phyloP scores from a whole-genome alignment of 1,139 yeast genomes.

The Oligophagozyma castellii region DNA sequence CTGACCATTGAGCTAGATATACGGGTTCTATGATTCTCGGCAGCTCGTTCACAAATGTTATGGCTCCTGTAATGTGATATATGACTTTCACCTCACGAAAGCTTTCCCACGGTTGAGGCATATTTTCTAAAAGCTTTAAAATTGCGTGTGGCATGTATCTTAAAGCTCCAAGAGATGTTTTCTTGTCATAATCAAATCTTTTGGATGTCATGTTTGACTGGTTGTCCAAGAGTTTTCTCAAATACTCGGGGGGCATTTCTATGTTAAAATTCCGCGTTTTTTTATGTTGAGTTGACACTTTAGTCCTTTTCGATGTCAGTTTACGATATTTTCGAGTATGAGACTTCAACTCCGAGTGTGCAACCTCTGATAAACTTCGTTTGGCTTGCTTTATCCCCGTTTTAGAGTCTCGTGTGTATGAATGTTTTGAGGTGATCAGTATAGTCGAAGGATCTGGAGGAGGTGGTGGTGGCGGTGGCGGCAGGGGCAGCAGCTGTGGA shows the following conservation, averaged over 20 bases:
- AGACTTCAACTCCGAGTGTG: too few species aligned
- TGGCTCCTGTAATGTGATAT: slow-evolving; percentile 87
- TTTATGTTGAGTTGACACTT: slow-evolving; percentile 27
- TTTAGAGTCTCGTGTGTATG: too few species aligned
- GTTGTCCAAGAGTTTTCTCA: slow-evolving; percentile 69
- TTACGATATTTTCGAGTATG: slow-evolving; percentile 7
- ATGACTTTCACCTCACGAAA: slow-evolving; percentile 74
- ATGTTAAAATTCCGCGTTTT: slow-evolving; percentile 40
- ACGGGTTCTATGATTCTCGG: slow-evolving; percentile 91
- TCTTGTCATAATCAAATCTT: slow-evolving; percentile 73
- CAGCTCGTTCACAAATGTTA: slow-evolving; percentile 84
- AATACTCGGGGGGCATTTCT: slow-evolving; percentile 91
- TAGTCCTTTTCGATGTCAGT: slow-evolving; percentile 15
- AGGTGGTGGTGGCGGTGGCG: slow-evolving; percentile 5
- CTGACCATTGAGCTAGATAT: slow-evolving; percentile 90
- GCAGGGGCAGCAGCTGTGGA: too few species aligned
- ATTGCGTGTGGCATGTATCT: slow-evolving; percentile 95
- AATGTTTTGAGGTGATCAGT: too few species aligned
- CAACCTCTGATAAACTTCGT: too few species aligned
- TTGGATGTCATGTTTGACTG: slow-evolving; percentile 80
- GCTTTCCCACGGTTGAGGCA: slow-evolving; percentile 99
- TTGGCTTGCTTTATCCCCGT: too few species aligned
- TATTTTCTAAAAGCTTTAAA: slow-evolving; percentile 75
- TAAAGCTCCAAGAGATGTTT: slow-evolving; percentile 80
- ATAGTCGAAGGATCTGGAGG: slow-evolving; percentile 1